Conservation (phyloP, 192 early-diverging fungal species). For the Backusella westeae region DNA sequence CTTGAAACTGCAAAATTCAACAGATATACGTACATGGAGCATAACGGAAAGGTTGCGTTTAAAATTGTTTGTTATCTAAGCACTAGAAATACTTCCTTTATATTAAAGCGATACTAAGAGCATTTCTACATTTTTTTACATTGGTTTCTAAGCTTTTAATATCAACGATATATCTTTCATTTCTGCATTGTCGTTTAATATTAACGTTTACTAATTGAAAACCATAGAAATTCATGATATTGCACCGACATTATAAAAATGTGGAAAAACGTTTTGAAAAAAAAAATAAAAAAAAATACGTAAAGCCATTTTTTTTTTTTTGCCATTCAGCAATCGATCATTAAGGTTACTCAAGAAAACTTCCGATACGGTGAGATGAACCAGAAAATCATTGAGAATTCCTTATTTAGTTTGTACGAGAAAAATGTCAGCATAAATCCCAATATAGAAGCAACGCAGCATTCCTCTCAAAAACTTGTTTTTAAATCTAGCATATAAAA, state of each 20-base stretch:
- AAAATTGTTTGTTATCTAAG: neutral
- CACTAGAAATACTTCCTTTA: neutral
- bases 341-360: neutral
- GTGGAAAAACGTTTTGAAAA: neutral
- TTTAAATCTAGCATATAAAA: neutral
- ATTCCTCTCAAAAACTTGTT: neutral
- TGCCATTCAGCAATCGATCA: neutral
- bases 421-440: neutral
- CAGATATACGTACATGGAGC: neutral
- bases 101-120: neutral
- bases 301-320: no score
- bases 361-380: neutral
- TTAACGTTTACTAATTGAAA: neutral
- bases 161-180: neutral
- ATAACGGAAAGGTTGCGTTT: neutral
- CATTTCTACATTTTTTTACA: neutral
- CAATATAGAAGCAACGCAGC: neutral
- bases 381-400: neutral
- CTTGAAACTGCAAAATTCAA: neutral
- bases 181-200: neutral
- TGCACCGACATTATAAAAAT: neutral
- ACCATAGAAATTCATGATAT: neutral
- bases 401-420: neutral
- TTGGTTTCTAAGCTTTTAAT: neutral
- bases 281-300: no score